Percentiles rank a stretch among this genome's conserved stretches.
These are phyloP conservation scores for Penicillium sp. DNA, from an alignment of 2,329 filamentous ascomycete species.

Conservation along the genomic window DNA sequence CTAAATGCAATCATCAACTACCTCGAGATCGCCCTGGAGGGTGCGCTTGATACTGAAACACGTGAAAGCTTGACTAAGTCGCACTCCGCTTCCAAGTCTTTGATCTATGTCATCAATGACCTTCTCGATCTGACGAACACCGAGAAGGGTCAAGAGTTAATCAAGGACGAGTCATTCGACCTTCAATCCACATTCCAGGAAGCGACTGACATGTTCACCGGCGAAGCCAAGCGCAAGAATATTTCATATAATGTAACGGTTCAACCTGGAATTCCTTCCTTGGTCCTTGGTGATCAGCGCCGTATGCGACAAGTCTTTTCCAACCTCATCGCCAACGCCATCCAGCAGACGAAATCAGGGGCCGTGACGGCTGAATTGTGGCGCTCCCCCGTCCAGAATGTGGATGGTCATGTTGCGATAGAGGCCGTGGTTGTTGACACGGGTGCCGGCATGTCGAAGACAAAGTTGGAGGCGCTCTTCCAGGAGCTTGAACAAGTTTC, in stretches of 20 bases:
- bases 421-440: slow-evolving; percentile 77
- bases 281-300: slow-evolving; percentile 75
- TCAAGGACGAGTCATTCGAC: slow-evolving; percentile 80
- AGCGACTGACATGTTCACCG: slow-evolving; percentile 70
- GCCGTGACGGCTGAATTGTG: slow-evolving; percentile 69
- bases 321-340: slow-evolving; percentile 80
- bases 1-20: slow-evolving; percentile 95
- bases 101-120: slow-evolving; percentile 94
- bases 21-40: slow-evolving; percentile 84
- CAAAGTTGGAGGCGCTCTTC: slow-evolving; percentile 60
- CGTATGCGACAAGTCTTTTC: slow-evolving; percentile 78
- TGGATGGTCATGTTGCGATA: slow-evolving; percentile 59
- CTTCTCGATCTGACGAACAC: slow-evolving; percentile 84
- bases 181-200: slow-evolving; percentile 69
- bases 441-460: slow-evolving; percentile 61
- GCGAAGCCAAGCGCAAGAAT: slow-evolving; percentile 72
- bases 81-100: slow-evolving; percentile 85
- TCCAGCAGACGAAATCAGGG: slow-evolving; percentile 71
- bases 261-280: slow-evolving; percentile 64
- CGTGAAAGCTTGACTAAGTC: slow-evolving; percentile 80
- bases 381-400: slow-evolving; percentile 45
- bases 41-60: slow-evolving; percentile 73
- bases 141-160: slow-evolving; percentile 73
- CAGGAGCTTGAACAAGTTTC: slow-evolving; percentile 66
- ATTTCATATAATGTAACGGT: slow-evolving; percentile 68